Evolutionary conservation across 768 basidiomycete genomes (phyloP), one percentile per base, ranked within the genome.

Genomic region (Rhizopogon roseolus): DNA sequence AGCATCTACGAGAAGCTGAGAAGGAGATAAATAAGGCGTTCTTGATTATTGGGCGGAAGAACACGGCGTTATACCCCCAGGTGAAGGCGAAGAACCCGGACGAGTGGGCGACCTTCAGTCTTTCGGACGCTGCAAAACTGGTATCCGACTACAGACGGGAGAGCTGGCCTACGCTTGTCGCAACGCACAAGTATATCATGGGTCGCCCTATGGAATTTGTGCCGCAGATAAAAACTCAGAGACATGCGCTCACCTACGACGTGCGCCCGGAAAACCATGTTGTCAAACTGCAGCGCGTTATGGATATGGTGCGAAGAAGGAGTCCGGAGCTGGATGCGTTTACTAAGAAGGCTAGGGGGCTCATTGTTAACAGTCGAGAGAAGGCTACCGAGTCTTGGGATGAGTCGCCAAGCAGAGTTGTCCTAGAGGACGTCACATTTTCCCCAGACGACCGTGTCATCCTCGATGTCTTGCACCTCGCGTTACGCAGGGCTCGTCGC

Each of bases 151-250:
- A 73, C 10, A 6, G 41, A 28, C 57, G 48, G 17, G 34, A 55
- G 49, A 55, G 58, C 28, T 52, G 46, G 49, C 73, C 81, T 50
- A 77, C 75, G n/a, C 66, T 69, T 41, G 59, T 81, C 32, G 78
- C 76, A 13, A 62, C 82, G 0, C 90, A 94, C 68, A 81, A 81
- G 55, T 78, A 79, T 58, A 71, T 94, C 58, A 82, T 91, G 78
- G 65, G 71, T 6, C 63, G 77, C 17, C 62, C 80, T 2, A 42
- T 72, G 8, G 69, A 79, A 36, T 95, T 85, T 59, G 64, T 84
- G 16, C 78, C 83, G 4, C 68, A 78, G 19, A 62, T 69, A 10
- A 59, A 68, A 41, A 61, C 67, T 25, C 86, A 86, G 62, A 66
- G 78, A 25, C 57, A 67, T 19, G 68, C 69, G 4, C 81, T 83